Conservation (phyloP, 1,284 basidiomycete species). For the Ustilago nuda region DNA sequence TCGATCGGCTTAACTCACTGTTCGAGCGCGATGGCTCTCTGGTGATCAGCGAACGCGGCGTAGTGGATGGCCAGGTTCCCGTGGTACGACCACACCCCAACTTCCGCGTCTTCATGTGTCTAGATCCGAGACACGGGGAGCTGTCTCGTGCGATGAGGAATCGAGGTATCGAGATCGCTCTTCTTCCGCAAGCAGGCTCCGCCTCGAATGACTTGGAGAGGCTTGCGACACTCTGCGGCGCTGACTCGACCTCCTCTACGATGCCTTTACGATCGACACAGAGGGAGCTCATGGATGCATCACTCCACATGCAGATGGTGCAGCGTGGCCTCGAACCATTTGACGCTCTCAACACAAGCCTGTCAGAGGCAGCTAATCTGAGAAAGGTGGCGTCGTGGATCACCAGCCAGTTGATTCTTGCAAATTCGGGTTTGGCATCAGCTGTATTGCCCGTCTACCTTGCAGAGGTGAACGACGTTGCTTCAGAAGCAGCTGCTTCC, state of each 20-base stretch:
- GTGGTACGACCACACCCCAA: conserved; percentile 83
- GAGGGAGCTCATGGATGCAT: conserved; percentile 35
- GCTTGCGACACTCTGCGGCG: conserved; percentile 23
- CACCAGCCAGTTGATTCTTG: conserved; percentile 23
- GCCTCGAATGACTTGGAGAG: conserved; percentile 31
- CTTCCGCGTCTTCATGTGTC: conserved; percentile 94
- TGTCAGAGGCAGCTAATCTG: not conserved
- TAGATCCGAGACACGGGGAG: conserved; percentile 91
- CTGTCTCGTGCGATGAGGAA: conserved; percentile 98
- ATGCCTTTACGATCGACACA: conserved; percentile 9
- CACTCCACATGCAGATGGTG: conserved; percentile 19
- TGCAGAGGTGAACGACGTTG: conserved; percentile 6
- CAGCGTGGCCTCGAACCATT: conserved; percentile 22
- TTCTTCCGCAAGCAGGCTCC: conserved; percentile 27
- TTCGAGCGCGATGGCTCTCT: conserved; percentile 88
- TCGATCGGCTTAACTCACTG: conserved; percentile 95
- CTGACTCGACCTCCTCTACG: not conserved
- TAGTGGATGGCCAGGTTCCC: conserved; percentile 81
- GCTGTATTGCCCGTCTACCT: conserved; percentile 25
- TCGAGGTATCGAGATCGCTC: conserved; percentile 86
- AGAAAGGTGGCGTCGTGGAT: conserved; percentile 27
- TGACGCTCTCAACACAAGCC: not conserved
- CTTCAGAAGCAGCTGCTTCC: conserved; percentile 19
- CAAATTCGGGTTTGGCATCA: conserved; percentile 32
- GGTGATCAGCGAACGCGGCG: conserved; percentile 88